These are phyloP conservation scores for Diaporthe vaccinii DNA, from an alignment of 2,329 filamentous ascomycete species.

Conservation along the genomic window DNA sequence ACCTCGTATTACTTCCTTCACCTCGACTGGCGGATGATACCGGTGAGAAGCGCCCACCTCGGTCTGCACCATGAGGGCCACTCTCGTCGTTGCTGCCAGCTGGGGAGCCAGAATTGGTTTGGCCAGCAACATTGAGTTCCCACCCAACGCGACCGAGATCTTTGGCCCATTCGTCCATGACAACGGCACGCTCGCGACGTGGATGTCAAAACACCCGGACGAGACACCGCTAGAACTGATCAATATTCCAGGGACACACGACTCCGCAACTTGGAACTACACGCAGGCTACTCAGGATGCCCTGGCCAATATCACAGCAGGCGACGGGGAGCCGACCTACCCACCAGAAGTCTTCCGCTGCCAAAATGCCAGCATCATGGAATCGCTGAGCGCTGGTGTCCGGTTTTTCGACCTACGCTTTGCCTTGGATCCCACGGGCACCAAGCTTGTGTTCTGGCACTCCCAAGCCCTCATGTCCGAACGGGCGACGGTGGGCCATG, in stretches of 20 bases:
- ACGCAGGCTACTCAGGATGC: slow-evolving; percentile 55
- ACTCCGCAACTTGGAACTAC: slow-evolving; percentile 67
- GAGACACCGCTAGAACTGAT: slow-evolving; percentile 58
- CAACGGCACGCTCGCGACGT: slow-evolving; percentile 48
- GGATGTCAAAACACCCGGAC: slow-evolving; percentile 62
- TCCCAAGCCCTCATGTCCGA: slow-evolving; percentile 58
- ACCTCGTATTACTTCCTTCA: too few species aligned
- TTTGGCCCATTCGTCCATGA: slow-evolving; percentile 53
- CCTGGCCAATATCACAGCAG: slow-evolving; percentile 54
- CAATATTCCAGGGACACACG: slow-evolving; percentile 65
- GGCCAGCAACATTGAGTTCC: slow-evolving; percentile 8
- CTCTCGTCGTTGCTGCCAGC: background rate
- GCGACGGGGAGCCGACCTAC: slow-evolving; percentile 51
- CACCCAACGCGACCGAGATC: slow-evolving; percentile 55
- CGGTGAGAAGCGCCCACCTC: background rate
- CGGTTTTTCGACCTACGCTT: slow-evolving; percentile 65
- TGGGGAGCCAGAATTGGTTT: background rate
- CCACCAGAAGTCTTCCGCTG: slow-evolving; percentile 55
- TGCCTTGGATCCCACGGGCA: slow-evolving; percentile 60
- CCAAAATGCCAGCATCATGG: slow-evolving; percentile 53
- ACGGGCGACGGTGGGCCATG: slow-evolving; percentile 57
- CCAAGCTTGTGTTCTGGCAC: slow-evolving; percentile 63
- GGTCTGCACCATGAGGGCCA: slow-evolving; percentile 11
- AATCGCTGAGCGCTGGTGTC: slow-evolving; percentile 60
- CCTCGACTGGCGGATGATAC: background rate